Conservation (phyloP, 495 filamentous ascomycete genomes). For the Cudoniella acicularis region DNA sequence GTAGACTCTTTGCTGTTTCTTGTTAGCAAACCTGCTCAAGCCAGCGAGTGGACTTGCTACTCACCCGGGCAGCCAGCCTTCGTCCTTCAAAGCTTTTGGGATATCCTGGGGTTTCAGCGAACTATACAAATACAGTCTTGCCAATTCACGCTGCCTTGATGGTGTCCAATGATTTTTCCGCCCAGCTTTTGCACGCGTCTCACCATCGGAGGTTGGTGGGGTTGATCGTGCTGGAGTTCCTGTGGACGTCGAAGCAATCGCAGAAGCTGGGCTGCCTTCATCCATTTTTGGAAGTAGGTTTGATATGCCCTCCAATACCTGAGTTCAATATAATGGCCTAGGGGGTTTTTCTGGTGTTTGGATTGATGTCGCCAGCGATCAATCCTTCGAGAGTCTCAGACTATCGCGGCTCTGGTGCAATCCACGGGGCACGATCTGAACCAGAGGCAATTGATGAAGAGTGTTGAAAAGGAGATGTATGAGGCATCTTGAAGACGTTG, state of each 20-base stretch:
- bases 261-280: background rate
- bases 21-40: background rate
- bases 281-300: background rate
- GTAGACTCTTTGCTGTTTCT: background rate
- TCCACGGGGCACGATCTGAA: no score
- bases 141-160: background rate
- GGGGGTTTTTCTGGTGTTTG: no score
- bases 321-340: no score
- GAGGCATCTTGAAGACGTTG: no score
- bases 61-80: background rate
- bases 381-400: no score
- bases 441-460: no score
- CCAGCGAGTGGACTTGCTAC: background rate
- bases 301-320: background rate
- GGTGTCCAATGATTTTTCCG: background rate
- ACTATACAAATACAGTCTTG: background rate
- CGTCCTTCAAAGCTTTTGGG: background rate
- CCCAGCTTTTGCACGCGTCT: background rate
- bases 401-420: no score
- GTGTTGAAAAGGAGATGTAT: no score
- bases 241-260: background rate
- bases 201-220: background rate
- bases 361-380: no score
- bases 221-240: background rate
- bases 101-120: background rate